phyloP scores from a whole-genome alignment of 2,329 filamentous ascomycete genomes.

The Colletotrichum tropicale region DNA sequence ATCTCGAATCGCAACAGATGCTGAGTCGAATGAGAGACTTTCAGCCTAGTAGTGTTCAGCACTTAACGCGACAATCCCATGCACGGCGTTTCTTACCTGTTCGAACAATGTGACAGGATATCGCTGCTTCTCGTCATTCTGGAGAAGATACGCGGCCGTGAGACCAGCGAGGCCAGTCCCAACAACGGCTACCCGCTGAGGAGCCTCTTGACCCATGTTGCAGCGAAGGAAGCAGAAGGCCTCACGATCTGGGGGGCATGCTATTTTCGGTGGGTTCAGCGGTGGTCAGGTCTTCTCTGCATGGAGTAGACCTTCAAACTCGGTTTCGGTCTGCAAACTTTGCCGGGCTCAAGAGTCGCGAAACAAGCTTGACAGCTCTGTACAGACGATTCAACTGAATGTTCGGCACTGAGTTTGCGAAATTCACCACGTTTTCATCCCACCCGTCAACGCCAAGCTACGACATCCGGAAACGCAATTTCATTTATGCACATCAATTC shows the following conservation, averaged over 20 bases:
- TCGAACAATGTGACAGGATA: neutral
- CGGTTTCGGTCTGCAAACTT: neutral
- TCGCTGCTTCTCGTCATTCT: slow-evolving; percentile 26
- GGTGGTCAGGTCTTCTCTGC: no score
- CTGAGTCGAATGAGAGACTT: slow-evolving; percentile 39
- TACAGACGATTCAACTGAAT: neutral
- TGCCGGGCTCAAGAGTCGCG: neutral
- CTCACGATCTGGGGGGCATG: neutral
- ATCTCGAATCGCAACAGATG: slow-evolving; percentile 40
- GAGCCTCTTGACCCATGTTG: neutral
- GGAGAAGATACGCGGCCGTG: slow-evolving; percentile 37
- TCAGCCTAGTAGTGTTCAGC: slow-evolving; percentile 16
- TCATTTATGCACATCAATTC: neutral
- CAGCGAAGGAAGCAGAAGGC: neutral
- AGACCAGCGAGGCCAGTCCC: slow-evolving; percentile 43
- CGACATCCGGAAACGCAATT: neutral
- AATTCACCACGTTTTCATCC: neutral
- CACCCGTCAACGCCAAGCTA: neutral
- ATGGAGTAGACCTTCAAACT: neutral
- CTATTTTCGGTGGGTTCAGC: neutral
- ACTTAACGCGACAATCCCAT: no score
- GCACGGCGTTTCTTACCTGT: neutral
- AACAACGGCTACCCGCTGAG: slow-evolving; percentile 34
- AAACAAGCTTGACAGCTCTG: neutral
- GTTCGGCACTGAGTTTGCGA: neutral